phyloP scores from a whole-genome alignment of 2,329 filamentous ascomycete species.

The Stagonosporopsis rhizophila region DNA sequence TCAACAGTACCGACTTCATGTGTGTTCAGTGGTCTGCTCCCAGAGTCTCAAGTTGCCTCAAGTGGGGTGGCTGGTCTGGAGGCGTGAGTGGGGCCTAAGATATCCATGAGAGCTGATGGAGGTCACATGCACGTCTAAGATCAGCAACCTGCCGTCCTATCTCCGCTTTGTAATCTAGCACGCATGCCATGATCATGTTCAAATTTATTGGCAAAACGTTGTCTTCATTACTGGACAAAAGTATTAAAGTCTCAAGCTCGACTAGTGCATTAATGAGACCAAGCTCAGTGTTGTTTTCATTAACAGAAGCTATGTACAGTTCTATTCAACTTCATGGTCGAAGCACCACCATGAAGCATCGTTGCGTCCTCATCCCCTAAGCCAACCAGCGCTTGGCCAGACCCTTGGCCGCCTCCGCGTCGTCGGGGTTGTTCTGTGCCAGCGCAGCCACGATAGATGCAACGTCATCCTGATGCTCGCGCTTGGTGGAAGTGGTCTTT shows the following conservation, averaged over 20 bases:
- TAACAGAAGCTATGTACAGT: conserved; percentile 15
- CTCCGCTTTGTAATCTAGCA: neutral
- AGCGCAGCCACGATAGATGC: conserved; percentile 29
- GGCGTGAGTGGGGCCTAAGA: conserved; percentile 9
- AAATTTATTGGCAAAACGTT: no score
- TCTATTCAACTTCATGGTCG: neutral
- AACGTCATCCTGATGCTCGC: conserved; percentile 25
- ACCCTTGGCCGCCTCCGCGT: conserved; percentile 23
- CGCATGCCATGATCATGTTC: no score
- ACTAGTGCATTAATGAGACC: conserved; percentile 15
- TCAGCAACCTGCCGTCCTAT: conserved; percentile 1
- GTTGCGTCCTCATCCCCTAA: neutral
- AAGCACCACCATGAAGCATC: neutral
- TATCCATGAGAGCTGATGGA: conserved; percentile 9
- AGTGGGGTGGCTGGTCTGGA: conserved; percentile 14
- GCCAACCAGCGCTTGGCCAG: conserved; percentile 25
- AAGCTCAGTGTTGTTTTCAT: conserved; percentile 11
- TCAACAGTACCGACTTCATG: neutral
- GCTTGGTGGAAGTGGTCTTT: conserved; percentile 17
- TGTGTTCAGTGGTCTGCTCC: neutral
- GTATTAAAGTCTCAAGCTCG: neutral
- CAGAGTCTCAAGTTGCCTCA: neutral
- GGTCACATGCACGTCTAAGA: conserved; percentile 14
- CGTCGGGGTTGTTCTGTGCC: conserved; percentile 25
- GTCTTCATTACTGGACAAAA: no score